These are phyloP conservation scores for Dactylellina parvicollis DNA, from an alignment of 2,329 filamentous ascomycete genomes.

Conservation along the genomic window DNA sequence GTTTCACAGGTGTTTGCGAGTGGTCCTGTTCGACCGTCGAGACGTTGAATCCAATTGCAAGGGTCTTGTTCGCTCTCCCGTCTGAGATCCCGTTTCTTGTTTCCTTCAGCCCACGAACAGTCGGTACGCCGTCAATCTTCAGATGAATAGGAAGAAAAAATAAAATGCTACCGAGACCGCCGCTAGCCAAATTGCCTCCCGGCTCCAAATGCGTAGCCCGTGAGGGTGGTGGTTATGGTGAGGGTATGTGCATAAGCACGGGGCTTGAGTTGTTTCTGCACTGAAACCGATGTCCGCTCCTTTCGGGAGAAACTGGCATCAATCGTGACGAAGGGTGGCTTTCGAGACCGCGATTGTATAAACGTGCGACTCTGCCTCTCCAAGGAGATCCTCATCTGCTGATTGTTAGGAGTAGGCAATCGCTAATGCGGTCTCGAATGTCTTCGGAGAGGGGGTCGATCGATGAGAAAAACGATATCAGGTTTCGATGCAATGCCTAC, in stretches of 20 bases:
- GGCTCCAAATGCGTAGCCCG: constrained; percentile 33
- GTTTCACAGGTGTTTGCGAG: constrained; percentile 47
- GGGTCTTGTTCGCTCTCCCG: constrained; percentile 6
- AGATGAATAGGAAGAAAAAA: constrained; percentile 35
- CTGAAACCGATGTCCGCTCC: constrained; percentile 51
- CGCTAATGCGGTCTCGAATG: constrained; percentile 3
- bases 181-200: constrained; percentile 11
- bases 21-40: constrained; percentile 13
- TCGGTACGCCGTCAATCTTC: constrained; percentile 12
- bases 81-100: constrained; percentile 25
- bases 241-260: constrained; percentile 53
- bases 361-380: constrained; percentile 22
- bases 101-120: constrained; percentile 23
- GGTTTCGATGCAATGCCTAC: constrained; percentile 19
- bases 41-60: constrained; percentile 13
- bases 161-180: constrained; percentile 32
- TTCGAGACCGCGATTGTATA: constrained; percentile 24
- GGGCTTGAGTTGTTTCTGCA: constrained; percentile 51
- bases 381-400: background rate
- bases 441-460: constrained; percentile 2
- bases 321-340: constrained; percentile 38
- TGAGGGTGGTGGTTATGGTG: constrained; percentile 18
- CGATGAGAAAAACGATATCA: constrained; percentile 29
- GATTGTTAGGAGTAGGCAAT: constrained; percentile 25
- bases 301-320: constrained; percentile 37